Evolutionary conservation across 2,329 filamentous ascomycete genomes (phyloP).

Genomic region (Fusarium paranaense): DNA sequence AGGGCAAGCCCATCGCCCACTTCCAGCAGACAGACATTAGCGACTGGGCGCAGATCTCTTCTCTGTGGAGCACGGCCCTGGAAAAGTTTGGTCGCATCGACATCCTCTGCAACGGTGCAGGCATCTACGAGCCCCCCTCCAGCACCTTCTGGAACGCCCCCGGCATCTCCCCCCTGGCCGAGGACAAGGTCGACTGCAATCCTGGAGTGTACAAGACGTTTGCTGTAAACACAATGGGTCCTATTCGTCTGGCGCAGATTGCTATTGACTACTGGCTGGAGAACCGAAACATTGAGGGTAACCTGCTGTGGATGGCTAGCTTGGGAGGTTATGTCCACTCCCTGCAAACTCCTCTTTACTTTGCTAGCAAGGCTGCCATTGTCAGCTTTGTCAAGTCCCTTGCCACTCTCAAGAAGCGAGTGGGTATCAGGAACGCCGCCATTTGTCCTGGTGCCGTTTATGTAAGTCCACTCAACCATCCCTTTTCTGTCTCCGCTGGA

Average conservation of each 20-base stretch:
- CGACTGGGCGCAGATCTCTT: slow-evolving; percentile 41
- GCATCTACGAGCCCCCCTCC: slow-evolving; percentile 54
- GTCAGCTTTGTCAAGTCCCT: slow-evolving; percentile 28
- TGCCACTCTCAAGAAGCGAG: neutral
- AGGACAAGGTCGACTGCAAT: slow-evolving; percentile 33
- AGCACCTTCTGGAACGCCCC: slow-evolving; percentile 45
- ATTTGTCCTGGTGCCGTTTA: slow-evolving; percentile 21
- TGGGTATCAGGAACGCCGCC: slow-evolving; percentile 21
- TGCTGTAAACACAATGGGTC: slow-evolving; percentile 42
- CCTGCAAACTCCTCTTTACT: slow-evolving; percentile 42
- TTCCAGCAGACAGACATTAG: slow-evolving; percentile 45
- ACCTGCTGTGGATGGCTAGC: slow-evolving; percentile 45
- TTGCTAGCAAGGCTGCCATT: slow-evolving; percentile 27
- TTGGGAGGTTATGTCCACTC: slow-evolving; percentile 46
- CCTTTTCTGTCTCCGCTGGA: too few species aligned
- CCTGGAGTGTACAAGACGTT: slow-evolving; percentile 41
- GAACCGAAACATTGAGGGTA: slow-evolving; percentile 24
- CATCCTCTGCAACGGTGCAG: slow-evolving; percentile 72
- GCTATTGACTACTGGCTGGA: slow-evolving; percentile 47
- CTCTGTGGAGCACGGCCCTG: slow-evolving; percentile 50
- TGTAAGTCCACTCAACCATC: neutral
- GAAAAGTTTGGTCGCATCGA: slow-evolving; percentile 65
- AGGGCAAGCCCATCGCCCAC: neutral
- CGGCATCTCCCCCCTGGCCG: slow-evolving; percentile 32
- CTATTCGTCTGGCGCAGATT: slow-evolving; percentile 44